Conservation (phyloP, 2,329 filamentous ascomycete genomes). For the Ascochyta fabae region DNA sequence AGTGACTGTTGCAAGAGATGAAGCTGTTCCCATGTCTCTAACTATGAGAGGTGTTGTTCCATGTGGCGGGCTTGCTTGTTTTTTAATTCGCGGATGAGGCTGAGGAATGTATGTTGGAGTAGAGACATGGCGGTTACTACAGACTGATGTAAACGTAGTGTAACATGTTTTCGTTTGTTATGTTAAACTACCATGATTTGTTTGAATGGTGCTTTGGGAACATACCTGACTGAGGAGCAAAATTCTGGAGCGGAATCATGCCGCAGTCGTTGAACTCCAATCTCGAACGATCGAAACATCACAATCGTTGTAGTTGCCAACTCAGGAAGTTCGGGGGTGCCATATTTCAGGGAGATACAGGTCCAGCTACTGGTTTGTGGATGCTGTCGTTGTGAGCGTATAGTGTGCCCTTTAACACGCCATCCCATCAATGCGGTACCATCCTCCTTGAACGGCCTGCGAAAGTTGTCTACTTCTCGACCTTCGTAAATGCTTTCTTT, state of each 20-base stretch:
- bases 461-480: background rate
- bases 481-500: background rate
- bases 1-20: conserved; percentile 33
- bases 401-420: background rate
- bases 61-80: conserved; percentile 17
- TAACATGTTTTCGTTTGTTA: background rate
- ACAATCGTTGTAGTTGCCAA: background rate
- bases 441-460: background rate
- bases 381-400: background rate
- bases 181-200: background rate
- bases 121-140: conserved; percentile 8
- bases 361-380: background rate
- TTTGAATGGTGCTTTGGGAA: background rate
- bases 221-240: conserved; percentile 9
- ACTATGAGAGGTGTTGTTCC: conserved; percentile 17
- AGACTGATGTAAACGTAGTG: background rate
- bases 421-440: background rate
- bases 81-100: conserved; percentile 22
- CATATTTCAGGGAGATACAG: background rate
- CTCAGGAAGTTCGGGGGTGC: background rate
- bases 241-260: conserved; percentile 5
- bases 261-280: background rate
- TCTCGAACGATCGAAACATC: background rate
- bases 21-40: conserved; percentile 22
- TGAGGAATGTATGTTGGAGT: conserved; percentile 13